Percentiles rank a stretch among this genome's conserved stretches.
Evolutionary conservation across 2,329 filamentous ascomycete species (phyloP).

Genomic region (Trichophyton rubrum): DNA sequence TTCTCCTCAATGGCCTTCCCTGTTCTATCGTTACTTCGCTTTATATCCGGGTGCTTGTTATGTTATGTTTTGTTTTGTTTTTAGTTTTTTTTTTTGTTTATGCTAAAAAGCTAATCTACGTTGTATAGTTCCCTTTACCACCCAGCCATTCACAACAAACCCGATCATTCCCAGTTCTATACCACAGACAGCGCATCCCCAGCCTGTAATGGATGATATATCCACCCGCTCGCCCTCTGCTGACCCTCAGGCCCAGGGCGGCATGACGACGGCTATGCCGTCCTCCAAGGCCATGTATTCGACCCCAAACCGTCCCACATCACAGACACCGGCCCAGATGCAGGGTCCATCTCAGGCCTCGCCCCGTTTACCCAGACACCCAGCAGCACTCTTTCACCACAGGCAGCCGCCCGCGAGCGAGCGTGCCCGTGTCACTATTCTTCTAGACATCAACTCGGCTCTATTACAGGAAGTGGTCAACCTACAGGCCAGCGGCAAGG

Average conservation of each 20-base stretch:
- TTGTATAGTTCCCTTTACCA: slow-evolving; percentile 5
- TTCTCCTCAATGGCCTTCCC: background rate
- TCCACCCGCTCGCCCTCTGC: slow-evolving; percentile 4
- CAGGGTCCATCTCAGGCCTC: slow-evolving; percentile 7
- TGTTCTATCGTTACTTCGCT: background rate
- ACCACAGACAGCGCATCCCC: slow-evolving; percentile 15
- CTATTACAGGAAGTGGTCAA: slow-evolving; percentile 37
- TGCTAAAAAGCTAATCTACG: background rate
- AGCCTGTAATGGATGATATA: slow-evolving; percentile 5
- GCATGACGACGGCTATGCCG: slow-evolving; percentile 9
- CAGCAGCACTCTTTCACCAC: slow-evolving; percentile 14
- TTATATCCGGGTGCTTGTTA: background rate
- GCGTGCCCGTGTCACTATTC: slow-evolving; percentile 33
- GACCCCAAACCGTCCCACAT: slow-evolving; percentile 9
- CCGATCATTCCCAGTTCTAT: slow-evolving; percentile 5
- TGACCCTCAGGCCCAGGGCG: slow-evolving; percentile 7
- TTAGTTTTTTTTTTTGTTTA: background rate
- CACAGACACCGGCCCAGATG: slow-evolving; percentile 5
- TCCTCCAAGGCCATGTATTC: slow-evolving; percentile 10
- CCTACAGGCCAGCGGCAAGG: slow-evolving; percentile 35
- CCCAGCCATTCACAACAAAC: slow-evolving; percentile 8
- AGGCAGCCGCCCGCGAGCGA: slow-evolving; percentile 31
- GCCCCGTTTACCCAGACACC: slow-evolving; percentile 13
- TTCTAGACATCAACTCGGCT: slow-evolving; percentile 38
- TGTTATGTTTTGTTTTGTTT: background rate